phyloP scores from a whole-genome alignment of 208 protist genomes.

The Leishmania arabica region DNA sequence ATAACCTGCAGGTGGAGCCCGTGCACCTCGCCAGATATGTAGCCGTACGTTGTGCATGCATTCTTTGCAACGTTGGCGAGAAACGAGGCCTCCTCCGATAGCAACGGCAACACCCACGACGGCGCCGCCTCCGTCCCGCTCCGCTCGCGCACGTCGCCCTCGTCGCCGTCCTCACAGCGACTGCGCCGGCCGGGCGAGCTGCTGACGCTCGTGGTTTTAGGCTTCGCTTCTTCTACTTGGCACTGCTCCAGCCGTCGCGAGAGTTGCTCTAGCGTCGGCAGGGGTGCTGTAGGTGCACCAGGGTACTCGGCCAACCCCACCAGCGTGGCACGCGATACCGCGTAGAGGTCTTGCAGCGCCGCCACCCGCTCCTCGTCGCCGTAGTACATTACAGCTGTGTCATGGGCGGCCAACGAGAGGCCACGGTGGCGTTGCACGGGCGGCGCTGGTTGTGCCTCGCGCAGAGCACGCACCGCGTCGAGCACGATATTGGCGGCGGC shows the following conservation, averaged over 20 bases:
- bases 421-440: constrained; percentile 50
- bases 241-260: constrained; percentile 3
- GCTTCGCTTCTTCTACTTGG: neutral
- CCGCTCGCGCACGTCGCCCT: neutral
- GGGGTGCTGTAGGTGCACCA: neutral
- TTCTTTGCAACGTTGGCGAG: constrained; percentile 48
- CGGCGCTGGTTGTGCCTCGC: constrained; percentile 37
- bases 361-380: constrained; percentile 30
- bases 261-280: constrained; percentile 9
- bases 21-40: constrained; percentile 67
- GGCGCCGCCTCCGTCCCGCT: neutral
- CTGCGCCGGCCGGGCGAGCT: neutral
- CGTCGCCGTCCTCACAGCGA: constrained; percentile 9
- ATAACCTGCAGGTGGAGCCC: constrained; percentile 70
- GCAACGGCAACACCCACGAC: constrained; percentile 20
- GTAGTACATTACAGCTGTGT: constrained; percentile 34
- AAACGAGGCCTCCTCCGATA: constrained; percentile 38
- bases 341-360: constrained; percentile 20
- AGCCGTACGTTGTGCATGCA: constrained; percentile 59
- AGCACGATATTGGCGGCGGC: constrained; percentile 71
- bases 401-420: constrained; percentile 69
- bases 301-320: constrained; percentile 10
- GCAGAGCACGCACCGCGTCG: constrained; percentile 54
- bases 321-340: constrained; percentile 20
- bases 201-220: neutral